Conservation (phyloP, 345 rosid genomes). For the Euphorbia lathyris region DNA sequence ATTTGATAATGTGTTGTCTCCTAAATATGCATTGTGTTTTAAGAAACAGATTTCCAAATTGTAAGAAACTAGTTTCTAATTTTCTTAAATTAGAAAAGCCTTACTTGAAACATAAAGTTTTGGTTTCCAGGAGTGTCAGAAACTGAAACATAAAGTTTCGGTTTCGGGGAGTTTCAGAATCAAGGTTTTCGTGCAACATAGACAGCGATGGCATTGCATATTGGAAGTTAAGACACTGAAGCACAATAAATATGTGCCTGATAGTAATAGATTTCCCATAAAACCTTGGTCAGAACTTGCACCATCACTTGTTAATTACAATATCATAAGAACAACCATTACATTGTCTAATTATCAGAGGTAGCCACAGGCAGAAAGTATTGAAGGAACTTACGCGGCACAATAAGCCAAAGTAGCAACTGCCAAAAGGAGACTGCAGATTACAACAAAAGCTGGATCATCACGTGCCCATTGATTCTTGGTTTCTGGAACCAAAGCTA, state of each 20-base stretch:
- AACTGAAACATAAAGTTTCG: no score
- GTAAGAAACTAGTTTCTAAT: no score
- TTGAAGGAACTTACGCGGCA: slow-evolving; percentile 75
- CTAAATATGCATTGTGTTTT: no score
- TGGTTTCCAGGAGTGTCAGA: no score
- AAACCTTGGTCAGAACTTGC: neutral
- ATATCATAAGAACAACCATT: neutral
- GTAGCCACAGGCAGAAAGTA: neutral
- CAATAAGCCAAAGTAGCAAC: slow-evolving; percentile 87
- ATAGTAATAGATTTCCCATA: neutral
- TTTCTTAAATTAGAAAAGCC: no score
- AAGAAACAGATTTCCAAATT: no score
- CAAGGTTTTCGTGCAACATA: no score
- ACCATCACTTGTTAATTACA: neutral
- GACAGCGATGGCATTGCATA: neutral
- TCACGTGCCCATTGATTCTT: slow-evolving; percentile 99
- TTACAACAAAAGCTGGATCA: slow-evolving; percentile 98
- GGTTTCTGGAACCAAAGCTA: slow-evolving; percentile 78
- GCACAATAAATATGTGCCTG: neutral
- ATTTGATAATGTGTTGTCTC: no score
- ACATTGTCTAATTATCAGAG: neutral
- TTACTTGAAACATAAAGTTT: no score
- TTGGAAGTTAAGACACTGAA: neutral
- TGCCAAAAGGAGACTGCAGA: slow-evolving; percentile 79
- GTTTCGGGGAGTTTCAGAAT: no score